phyloP scores from a whole-genome alignment of 2,329 filamentous ascomycete species.

The Claviceps sp. region DNA sequence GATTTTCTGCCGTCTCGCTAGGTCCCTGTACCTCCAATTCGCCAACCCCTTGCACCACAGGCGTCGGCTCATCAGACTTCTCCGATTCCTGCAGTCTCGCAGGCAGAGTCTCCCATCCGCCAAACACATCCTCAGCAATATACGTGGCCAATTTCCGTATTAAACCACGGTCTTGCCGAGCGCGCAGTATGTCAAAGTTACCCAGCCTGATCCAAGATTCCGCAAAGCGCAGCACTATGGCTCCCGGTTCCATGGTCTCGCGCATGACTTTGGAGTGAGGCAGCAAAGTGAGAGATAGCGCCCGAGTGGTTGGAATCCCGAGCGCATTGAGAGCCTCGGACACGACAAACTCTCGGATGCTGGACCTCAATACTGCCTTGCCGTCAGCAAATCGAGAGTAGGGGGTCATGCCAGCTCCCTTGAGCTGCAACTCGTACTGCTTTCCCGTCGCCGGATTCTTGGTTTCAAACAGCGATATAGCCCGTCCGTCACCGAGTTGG shows the following conservation, averaged over 20 bases:
- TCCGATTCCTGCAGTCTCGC: slow-evolving; percentile 40
- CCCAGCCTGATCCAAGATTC: slow-evolving; percentile 85
- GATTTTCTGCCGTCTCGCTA: slow-evolving; percentile 60
- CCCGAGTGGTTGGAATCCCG: slow-evolving; percentile 73
- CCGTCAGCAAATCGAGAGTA: slow-evolving; percentile 96
- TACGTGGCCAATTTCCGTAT: slow-evolving; percentile 68
- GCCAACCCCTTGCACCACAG: slow-evolving; percentile 37
- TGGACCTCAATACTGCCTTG: slow-evolving; percentile 81
- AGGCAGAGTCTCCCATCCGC: slow-evolving; percentile 76
- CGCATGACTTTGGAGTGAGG: slow-evolving; percentile 61
- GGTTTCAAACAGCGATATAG: slow-evolving; percentile 86
- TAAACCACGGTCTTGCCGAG: slow-evolving; percentile 63
- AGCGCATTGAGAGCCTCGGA: slow-evolving; percentile 81
- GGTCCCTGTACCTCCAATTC: slow-evolving; percentile 53
- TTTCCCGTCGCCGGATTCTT: slow-evolving; percentile 59
- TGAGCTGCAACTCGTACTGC: slow-evolving; percentile 84
- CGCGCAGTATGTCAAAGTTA: slow-evolving; percentile 87
- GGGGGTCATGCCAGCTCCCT: slow-evolving; percentile 84
- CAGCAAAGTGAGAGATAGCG: slow-evolving; percentile 66
- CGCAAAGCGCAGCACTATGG: slow-evolving; percentile 84
- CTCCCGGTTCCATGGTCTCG: slow-evolving; percentile 76
- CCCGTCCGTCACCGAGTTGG: slow-evolving; percentile 86
- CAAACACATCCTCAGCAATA: slow-evolving; percentile 74
- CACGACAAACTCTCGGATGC: slow-evolving; percentile 87
- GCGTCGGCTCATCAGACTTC: slow-evolving; percentile 28